These are phyloP conservation scores for Phaeosphaeriaceae sp. DNA, from an alignment of 2,329 filamentous ascomycete species.

Conservation along the genomic window DNA sequence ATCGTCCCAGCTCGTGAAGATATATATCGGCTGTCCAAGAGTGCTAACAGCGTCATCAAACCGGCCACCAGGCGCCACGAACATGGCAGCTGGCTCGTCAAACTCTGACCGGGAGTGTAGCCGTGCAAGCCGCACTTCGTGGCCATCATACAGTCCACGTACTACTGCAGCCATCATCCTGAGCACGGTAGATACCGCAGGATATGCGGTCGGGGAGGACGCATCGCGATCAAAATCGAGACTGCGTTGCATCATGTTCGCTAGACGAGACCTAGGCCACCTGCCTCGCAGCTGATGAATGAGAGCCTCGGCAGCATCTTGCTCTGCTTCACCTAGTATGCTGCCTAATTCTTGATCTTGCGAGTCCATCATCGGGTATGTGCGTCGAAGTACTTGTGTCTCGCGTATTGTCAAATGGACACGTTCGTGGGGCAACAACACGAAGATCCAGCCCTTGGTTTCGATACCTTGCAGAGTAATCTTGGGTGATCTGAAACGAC, in stretches of 20 bases:
- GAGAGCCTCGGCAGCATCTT: not conserved
- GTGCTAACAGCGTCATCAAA: not conserved
- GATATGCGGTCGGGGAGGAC: not conserved
- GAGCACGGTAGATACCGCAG: conserved; percentile 11
- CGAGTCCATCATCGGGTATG: not conserved
- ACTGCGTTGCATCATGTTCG: conserved; percentile 2
- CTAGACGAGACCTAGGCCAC: not conserved
- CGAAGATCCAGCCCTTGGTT: conserved; percentile 17
- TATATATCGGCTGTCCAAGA: not conserved
- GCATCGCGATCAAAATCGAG: conserved; percentile 5
- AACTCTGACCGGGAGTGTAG: conserved; percentile 6
- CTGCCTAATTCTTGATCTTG: not conserved
- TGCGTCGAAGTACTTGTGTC: not conserved
- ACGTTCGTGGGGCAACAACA: conserved; percentile 1
- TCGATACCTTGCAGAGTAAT: conserved; percentile 15
- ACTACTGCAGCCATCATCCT: conserved; percentile 16
- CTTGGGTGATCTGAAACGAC: conserved; percentile 16
- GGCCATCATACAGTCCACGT: conserved; percentile 10
- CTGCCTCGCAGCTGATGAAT: not conserved
- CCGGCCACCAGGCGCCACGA: conserved; percentile 13
- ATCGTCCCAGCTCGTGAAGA: conserved; percentile 26
- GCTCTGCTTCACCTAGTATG: conserved; percentile 1
- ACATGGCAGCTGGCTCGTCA: conserved; percentile 14
- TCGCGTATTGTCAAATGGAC: not conserved
- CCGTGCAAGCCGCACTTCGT: conserved; percentile 12